Evolutionary conservation across 106 monocot species (phyloP), one percentile per base, ranked within the genome.

Genomic region (Alisma plantagoaquatica): DNA sequence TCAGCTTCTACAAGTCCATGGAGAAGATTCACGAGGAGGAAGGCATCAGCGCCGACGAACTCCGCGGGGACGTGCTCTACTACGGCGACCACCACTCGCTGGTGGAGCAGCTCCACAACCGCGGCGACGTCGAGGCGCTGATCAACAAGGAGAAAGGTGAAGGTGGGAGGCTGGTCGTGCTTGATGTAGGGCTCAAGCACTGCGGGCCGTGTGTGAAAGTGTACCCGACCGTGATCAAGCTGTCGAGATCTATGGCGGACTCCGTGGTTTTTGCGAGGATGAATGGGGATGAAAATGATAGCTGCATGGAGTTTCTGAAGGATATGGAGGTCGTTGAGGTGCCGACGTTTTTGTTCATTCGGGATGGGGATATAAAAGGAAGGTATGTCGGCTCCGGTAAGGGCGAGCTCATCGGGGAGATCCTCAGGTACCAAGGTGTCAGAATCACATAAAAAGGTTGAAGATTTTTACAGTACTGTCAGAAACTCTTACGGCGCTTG

Each of bases 181-280:
- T 94, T 31, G 93, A 94, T 76, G 93, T 94, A 12, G 87, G 93
- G 15, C 73, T 94, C 47, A 94, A 94, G 83, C 74, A 81, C 52
- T 94, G 93, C 72, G 93, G 93, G 21, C 93, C 93, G 17, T 94
- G 93, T 70, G 93, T 88, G 28, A 94, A 88, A 84, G 94, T 94
- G 6, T 94, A 94, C 46, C 87, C 83, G 3, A 87, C 80, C 27
- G 94, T 94, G 23, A 16, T 88, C 1, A 80, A 81, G 83, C 66
- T 94, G 64, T 84, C 94, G 28, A 49, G 75, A 27, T 81, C 83
- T 14, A 94, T 88, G 94, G 73, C 53, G 19, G 94, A 81, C 54
- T 38, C 29, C 3, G 84, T 69, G 27, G 80, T 88, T 4, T 88
- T 94, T 33, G 87, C 87, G 9, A 77, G 94, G 62, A 94, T 94